Base-by-base conservation (phyloP, 169 alveolate genomes). In the Cryptosporidium xiaoi region DNA sequence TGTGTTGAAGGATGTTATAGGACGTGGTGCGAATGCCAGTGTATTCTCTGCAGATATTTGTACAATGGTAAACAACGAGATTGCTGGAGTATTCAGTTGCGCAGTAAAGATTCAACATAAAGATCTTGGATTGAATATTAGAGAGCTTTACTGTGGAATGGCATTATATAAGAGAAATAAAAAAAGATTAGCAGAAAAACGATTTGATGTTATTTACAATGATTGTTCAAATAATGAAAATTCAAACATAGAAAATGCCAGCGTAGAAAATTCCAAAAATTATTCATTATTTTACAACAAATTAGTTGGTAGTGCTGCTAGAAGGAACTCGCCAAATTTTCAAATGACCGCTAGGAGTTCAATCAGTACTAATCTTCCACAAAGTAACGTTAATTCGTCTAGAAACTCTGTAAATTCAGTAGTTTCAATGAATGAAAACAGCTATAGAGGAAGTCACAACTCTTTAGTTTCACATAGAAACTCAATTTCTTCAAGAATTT, bases 11-110 rank as follows among this genome's bases (percentile, higher is more conserved):
- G 64, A 77, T 58, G 8, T 77, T 27, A 77, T 77, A 58, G 87
- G 87, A 5, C 20, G 71, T 24, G 87, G 87, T n/a, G 87, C 87
- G 24, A 77, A 77, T 48, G 87, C 87, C 24, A 77, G 69, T 31
- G 87, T 77, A n/a, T 77, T 60, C 64, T 62, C 71, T 77, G 46
- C 87, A 6, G 87, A 77, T 44, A 62, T 77, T 60, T 77, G 77
- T 62, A 77, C 87, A 18, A 40, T 60, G 40, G 24, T 60, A n/a
- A 77, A 77, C 18, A 56, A 77, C 18, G 44, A 69, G 36, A n/a
- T 55, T n/a, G 50, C 48, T 4, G 60, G 51, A 2, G 64, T 77
- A 44, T 62, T 60, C 40, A 48, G 77, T 27, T 77, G 87, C 15
- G 87, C 87, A 34, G 51, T 77, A 27, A 77, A 77, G 31, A 36